Base-by-base conservation (phyloP, 306 rosid species). In the Pyrus bretschneideri region DNA sequence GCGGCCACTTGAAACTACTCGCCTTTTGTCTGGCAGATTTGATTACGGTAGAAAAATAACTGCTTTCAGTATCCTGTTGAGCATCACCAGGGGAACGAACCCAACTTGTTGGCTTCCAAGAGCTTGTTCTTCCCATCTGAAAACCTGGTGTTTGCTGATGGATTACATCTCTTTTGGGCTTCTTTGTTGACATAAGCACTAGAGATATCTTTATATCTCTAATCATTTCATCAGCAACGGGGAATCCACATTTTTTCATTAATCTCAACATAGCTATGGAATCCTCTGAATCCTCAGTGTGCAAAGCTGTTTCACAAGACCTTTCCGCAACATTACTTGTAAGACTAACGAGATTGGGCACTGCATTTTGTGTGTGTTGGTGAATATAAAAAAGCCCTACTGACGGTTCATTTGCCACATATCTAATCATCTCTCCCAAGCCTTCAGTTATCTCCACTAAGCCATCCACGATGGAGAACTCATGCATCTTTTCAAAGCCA, bases 331-430 rank as follows among this genome's bases (percentile, higher is more conserved):
- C 59, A 30, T 84, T 72, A 79, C 86, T 88, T 78, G 83, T 86
- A 23, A 80, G 87, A 72, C 79, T 78, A 42, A 87, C 31, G 23
- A 90, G 79, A 73, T 87, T 88, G 35, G 98, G 93, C 64, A 88
- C 95, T 25, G 93, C 91, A 70, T 88, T 92, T 76, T 90, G 93
- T 61, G 90, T 81, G 77, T 95, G 98, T 75, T 95, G 97, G 81
- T 95, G 99, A 80, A 92, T 71, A 72, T 80, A 95, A 90, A 83
- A 92, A 77, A 95, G 93, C 78, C 99, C 99, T 25, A 86, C 87
- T 21, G 97, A 92, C 14, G 97, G 99, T 86, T 95, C 97, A 57
- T 95, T 90, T 35, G 97, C 97, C 58, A 89, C 80, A 18, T 84
- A 87, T 71, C 88, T 95, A 46, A 87, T 88, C 97, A 95, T 95